Evolutionary conservation across 2,329 filamentous ascomycete genomes (phyloP), one percentile per base, ranked within the genome.

Genomic region (Cryphonectria naterciae): DNA sequence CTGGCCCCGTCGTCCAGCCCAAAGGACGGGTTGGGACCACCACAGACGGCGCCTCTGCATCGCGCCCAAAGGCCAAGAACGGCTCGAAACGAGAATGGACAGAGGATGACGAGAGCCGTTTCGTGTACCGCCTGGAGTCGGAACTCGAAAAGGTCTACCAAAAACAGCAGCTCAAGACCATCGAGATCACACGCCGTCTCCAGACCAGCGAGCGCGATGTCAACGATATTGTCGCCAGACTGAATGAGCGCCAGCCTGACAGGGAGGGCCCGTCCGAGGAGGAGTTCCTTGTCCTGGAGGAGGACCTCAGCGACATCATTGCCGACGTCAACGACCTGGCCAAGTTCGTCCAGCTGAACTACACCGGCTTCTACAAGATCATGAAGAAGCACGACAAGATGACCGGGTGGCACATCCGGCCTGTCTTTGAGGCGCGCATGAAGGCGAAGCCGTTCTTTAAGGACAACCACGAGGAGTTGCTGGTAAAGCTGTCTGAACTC

Each of bases 381-480:
- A 97, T 99, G 82, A 99, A 99, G 87, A 99, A 99, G 86, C 96
- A 99, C 81, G 96, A 98, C 83, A 99, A 99, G 93, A 87, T 93
- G 85, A 99, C 96, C 0, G 88, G 90, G 72, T 97, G 95, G 94
- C 91, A 96, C 78, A 89, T 99, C 46, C 95, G 93, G 77, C 96
- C 96, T 43, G 94, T 97, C n/a, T 99, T 99, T 81, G 95, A 97
- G 71, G 92, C 95, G 58, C 91, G 95, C 71, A 89, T 99, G 78
- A 97, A 97, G 83, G 93, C 94, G 62, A 98, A 97, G 81, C 95
- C 96, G 0, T 99, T 99, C 83, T 99, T 97, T 87, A 97, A 97
- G 81, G 95, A 98, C 79, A 98, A 99, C 82, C 98, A 98, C 82
- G 96, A 99, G 83, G 92, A 92, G 41, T 97, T 97, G 72, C 93